These are phyloP conservation scores for Colletotrichum sp. DNA, from an alignment of 2,329 filamentous ascomycete species.

Conservation along the genomic window DNA sequence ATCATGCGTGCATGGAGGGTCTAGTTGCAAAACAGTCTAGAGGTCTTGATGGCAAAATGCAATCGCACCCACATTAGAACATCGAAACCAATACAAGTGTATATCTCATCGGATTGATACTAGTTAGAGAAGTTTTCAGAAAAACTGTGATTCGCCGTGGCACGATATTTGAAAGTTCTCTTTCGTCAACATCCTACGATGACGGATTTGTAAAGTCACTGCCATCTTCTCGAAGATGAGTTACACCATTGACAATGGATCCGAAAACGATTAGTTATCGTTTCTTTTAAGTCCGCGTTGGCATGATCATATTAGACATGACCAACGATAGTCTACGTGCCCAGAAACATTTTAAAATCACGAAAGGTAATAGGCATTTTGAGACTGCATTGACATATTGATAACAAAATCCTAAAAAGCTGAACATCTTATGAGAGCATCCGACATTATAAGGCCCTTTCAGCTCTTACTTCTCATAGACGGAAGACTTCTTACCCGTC, in stretches of 20 bases:
- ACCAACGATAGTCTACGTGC: too few relatives aligned
- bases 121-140: neutral
- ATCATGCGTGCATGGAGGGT: accelerated
- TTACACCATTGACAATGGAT: too few relatives aligned
- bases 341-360: too few relatives aligned
- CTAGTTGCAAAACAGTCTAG: accelerated
- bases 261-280: too few relatives aligned
- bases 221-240: too few relatives aligned
- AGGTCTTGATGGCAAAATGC: neutral
- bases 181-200: too few relatives aligned
- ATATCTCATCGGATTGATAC: neutral
- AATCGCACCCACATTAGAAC: accelerated
- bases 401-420: neutral
- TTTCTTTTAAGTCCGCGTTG: too few relatives aligned
- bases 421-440: accelerated
- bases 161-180: too few relatives aligned
- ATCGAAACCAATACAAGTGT: neutral
- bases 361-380: too few relatives aligned
- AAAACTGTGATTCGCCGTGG: neutral
- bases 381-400: neutral
- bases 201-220: too few relatives aligned
- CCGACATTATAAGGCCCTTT: accelerated
- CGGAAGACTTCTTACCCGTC: neutral
- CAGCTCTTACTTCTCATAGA: neutral
- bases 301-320: too few relatives aligned